These are phyloP conservation scores for Rhodofomes roseus DNA, from an alignment of 1,284 basidiomycete species.

Conservation along the genomic window DNA sequence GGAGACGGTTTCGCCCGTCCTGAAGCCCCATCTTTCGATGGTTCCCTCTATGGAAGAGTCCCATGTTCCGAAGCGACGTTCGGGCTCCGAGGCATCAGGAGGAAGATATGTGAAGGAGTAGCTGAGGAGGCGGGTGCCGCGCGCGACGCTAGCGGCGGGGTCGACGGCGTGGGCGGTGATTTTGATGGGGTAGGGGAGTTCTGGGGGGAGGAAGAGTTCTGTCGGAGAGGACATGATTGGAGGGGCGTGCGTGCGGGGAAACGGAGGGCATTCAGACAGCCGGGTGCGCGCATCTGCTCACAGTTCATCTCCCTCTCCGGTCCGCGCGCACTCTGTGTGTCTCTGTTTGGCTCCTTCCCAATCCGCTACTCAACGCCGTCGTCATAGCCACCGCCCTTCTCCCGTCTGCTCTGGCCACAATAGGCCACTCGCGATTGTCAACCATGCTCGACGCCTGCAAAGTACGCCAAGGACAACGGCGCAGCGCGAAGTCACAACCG, in stretches of 20 bases:
- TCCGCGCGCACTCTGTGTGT: conserved; percentile 12
- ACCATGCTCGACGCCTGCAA: too few species aligned
- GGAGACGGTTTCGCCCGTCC: conserved; percentile 56
- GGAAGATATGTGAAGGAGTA: conserved; percentile 67
- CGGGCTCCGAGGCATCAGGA: conserved; percentile 40
- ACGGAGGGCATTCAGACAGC: conserved; percentile 4
- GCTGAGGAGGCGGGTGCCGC: conserved; percentile 73
- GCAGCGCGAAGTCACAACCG: too few species aligned
- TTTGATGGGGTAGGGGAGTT: conserved; percentile 78
- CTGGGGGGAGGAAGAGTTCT: conserved; percentile 63
- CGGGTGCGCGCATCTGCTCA: neutral
- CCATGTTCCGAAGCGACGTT: conserved; percentile 83
- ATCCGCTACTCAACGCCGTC: conserved; percentile 12
- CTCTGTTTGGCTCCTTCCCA: conserved; percentile 14
- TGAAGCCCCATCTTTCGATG: conserved; percentile 63
- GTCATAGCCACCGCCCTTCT: neutral
- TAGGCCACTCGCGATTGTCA: too few species aligned
- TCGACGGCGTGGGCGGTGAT: conserved; percentile 61
- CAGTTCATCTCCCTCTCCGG: conserved; percentile 6
- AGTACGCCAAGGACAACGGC: too few species aligned
- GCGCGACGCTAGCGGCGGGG: conserved; percentile 43
- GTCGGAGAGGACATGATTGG: conserved; percentile 43
- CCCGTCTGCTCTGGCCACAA: neutral
- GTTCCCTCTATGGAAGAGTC: conserved; percentile 80
- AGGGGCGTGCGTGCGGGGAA: neutral